A percentile compares a stretch with the other conserved stretches of the same genome.
phyloP scores from a whole-genome alignment of 1,284 basidiomycete species.

The Heterobasidion irregulare region DNA sequence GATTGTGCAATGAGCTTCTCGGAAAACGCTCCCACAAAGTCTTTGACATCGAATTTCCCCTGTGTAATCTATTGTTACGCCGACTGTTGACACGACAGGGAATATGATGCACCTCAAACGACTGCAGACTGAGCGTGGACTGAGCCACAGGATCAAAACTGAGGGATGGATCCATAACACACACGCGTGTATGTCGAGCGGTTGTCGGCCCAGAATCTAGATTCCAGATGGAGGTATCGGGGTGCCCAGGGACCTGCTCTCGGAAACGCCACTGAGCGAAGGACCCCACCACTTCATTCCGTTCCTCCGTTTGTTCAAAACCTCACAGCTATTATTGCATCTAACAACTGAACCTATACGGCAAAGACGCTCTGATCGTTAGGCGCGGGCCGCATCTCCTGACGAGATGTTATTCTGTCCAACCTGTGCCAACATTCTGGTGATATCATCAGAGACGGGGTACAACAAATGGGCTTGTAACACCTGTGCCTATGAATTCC shows the following conservation, averaged over 20 bases:
- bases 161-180: constrained; percentile 6
- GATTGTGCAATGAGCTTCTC: constrained; percentile 83
- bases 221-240: too few species aligned
- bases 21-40: constrained; percentile 80
- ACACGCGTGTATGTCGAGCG: neutral
- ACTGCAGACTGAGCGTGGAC: constrained; percentile 6
- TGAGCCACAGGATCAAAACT: constrained; percentile 4
- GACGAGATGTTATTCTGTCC: constrained; percentile 87
- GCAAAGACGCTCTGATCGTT: neutral
- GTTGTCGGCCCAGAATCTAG: too few species aligned
- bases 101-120: constrained; percentile 10
- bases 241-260: too few species aligned
- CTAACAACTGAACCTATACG: neutral
- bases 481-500: constrained; percentile 90
- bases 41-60: constrained; percentile 89
- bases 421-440: constrained; percentile 87
- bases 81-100: neutral
- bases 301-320: neutral
- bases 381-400: neutral
- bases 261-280: neutral
- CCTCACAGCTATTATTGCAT: too few species aligned
- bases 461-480: constrained; percentile 91
- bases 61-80: constrained; percentile 19
- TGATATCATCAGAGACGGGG: constrained; percentile 69
- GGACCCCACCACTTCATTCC: neutral